These are phyloP conservation scores for Globisporangium canariense DNA, from an alignment of 352 stramenopile genomes.

Conservation along the genomic window DNA sequence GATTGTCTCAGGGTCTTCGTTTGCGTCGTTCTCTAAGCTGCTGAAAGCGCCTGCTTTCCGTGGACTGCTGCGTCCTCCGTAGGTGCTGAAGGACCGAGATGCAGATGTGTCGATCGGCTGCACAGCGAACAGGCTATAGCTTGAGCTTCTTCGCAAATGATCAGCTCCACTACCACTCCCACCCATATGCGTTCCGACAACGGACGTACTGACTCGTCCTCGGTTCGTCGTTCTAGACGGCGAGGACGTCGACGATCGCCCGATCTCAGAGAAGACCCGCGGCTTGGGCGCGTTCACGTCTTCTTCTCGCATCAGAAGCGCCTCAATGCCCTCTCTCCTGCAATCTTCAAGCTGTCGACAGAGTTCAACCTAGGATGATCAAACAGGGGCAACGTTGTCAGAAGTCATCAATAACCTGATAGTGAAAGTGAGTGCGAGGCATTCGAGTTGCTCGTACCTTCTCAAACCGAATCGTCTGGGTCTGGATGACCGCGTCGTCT, in stretches of 20 bases:
- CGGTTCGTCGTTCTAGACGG: background rate
- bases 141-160: slow-evolving; percentile 17
- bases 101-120: slow-evolving; percentile 17
- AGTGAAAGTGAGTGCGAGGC: background rate
- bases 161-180: slow-evolving; percentile 8
- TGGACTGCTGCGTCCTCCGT: slow-evolving; percentile 10
- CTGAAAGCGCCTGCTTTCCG: slow-evolving; percentile 2
- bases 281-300: slow-evolving; percentile 48
- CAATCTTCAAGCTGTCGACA: slow-evolving; percentile 35
- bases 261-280: slow-evolving; percentile 39
- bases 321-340: slow-evolving; percentile 39
- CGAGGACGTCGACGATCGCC: slow-evolving; percentile 6
- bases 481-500: slow-evolving; percentile 44
- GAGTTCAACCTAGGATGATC: slow-evolving; percentile 23
- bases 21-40: slow-evolving; percentile 13
- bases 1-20: slow-evolving; percentile 13
- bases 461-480: slow-evolving; percentile 37
- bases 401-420: background rate
- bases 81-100: slow-evolving; percentile 20
- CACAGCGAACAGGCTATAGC: slow-evolving; percentile 10
- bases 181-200: background rate
- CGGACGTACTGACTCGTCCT: background rate
- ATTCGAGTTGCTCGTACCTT: slow-evolving; percentile 24
- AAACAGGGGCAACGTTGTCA: background rate
- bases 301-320: slow-evolving; percentile 70